A percentile compares a stretch with the other conserved stretches of the same genome.
phyloP scores from a whole-genome alignment of 73 alveolate species.

The Diophrys sp. region DNA sequence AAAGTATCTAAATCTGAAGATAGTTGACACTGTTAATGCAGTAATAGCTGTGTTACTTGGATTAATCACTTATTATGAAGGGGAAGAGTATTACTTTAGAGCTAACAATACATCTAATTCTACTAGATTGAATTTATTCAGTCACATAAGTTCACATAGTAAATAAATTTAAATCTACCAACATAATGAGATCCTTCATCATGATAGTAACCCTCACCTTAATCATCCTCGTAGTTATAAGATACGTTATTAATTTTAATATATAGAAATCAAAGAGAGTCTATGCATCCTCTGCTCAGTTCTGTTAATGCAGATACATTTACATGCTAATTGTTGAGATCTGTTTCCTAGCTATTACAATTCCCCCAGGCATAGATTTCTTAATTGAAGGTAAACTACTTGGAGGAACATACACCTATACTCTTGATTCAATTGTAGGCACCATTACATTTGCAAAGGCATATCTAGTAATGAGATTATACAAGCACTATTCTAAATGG shows the following conservation, averaged over 20 bases:
- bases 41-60: background rate
- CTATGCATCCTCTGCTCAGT: background rate
- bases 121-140: too few relatives aligned
- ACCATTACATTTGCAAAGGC: background rate
- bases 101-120: background rate
- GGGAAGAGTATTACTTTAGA: background rate
- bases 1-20: background rate
- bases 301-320: background rate
- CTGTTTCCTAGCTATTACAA: background rate
- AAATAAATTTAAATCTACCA: too few relatives aligned
- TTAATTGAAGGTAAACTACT: background rate
- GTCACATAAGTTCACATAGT: too few relatives aligned
- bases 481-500: background rate
- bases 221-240: background rate
- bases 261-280: background rate
- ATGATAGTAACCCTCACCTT: background rate
- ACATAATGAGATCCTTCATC: background rate
- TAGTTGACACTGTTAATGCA: background rate
- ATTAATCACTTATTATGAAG: background rate
- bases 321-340: background rate
- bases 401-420: background rate
- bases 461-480: background rate
- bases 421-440: background rate
- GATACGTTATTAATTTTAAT: background rate
- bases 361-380: background rate